Percentiles rank a stretch among this genome's conserved stretches.
Conservation (phyloP, 352 stramenopile genomes). For the Lagenidium giganteum region DNA sequence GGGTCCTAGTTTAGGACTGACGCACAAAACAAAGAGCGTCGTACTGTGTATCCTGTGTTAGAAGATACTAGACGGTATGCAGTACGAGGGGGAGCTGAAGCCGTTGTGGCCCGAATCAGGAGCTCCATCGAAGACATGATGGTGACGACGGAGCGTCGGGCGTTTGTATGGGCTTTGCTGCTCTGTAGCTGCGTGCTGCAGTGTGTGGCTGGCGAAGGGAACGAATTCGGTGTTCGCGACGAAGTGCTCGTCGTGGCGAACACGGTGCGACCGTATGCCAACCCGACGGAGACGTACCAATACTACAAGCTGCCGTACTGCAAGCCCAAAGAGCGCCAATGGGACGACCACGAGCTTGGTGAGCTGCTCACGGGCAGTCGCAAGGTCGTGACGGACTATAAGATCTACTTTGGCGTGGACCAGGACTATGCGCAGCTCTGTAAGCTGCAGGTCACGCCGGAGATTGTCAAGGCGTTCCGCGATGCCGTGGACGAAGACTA, state of each 20-base stretch:
- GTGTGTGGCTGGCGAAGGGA: slow-evolving; percentile 6
- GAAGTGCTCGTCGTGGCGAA: slow-evolving; percentile 71
- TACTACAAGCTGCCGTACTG: slow-evolving; percentile 99
- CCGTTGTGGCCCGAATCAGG: no score
- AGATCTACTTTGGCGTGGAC: slow-evolving; percentile 79
- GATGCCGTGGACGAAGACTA: slow-evolving; percentile 97
- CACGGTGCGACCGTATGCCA: slow-evolving; percentile 93
- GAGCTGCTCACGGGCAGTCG: slow-evolving; percentile 95
- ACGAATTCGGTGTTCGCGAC: slow-evolving; percentile 26
- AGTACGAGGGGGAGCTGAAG: no score
- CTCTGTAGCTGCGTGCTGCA: no score
- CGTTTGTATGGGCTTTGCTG: no score
- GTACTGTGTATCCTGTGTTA: no score
- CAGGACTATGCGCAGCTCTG: slow-evolving; percentile 88
- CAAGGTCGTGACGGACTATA: slow-evolving; percentile 87
- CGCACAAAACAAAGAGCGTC: no score
- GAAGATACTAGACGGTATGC: no score
- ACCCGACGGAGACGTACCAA: slow-evolving; percentile 97
- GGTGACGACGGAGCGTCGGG: no score
- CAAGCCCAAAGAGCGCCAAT: slow-evolving; percentile 74
- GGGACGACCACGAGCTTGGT: slow-evolving; percentile 89
- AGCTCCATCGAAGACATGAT: no score
- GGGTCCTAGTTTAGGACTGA: no score
- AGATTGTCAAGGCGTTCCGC: slow-evolving; percentile 88
- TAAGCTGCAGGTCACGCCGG: slow-evolving; percentile 66